Conservation (phyloP, 148 eudicot genomes). For the Suaeda aralocaspica region DNA sequence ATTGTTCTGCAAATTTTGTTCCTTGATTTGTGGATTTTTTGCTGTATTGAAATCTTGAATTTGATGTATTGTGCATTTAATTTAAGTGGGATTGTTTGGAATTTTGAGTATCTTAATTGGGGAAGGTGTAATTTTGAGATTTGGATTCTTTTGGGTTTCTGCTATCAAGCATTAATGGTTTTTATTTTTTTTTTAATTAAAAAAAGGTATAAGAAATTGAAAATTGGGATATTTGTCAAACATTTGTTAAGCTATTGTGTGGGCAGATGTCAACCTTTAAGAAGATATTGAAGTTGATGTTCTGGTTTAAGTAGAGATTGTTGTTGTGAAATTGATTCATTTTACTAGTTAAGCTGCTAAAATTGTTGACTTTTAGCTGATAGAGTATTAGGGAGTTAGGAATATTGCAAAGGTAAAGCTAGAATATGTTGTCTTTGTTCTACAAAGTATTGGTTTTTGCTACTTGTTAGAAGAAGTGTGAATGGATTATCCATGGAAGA, state of each 20-base stretch:
- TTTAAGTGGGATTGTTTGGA: constrained; percentile 14
- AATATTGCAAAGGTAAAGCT: not conserved
- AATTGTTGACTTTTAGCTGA: not conserved
- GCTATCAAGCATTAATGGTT: not conserved
- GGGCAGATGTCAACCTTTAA: not conserved
- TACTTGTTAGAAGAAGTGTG: constrained; percentile 1
- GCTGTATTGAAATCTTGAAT: not conserved
- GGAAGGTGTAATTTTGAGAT: not conserved
- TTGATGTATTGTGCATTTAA: constrained; percentile 14
- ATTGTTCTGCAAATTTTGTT: constrained; percentile 5
- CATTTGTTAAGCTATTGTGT: constrained; percentile 4
- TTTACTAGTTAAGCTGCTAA: not conserved
- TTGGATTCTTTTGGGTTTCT: not conserved
- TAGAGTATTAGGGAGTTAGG: not conserved
- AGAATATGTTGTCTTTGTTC: not conserved
- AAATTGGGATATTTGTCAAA: not conserved
- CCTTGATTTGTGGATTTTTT: not conserved
- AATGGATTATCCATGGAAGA: not conserved
- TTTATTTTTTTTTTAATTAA: constrained; percentile 2
- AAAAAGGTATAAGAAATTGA: too few species aligned
- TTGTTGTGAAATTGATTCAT: not conserved
- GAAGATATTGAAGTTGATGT: constrained; percentile 5
- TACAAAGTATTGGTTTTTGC: not conserved
- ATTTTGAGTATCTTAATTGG: constrained; percentile 6
- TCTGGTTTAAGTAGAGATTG: not conserved